These are phyloP conservation scores for Daldinia concentrica DNA, from an alignment of 495 filamentous ascomycete species.

Conservation along the genomic window DNA sequence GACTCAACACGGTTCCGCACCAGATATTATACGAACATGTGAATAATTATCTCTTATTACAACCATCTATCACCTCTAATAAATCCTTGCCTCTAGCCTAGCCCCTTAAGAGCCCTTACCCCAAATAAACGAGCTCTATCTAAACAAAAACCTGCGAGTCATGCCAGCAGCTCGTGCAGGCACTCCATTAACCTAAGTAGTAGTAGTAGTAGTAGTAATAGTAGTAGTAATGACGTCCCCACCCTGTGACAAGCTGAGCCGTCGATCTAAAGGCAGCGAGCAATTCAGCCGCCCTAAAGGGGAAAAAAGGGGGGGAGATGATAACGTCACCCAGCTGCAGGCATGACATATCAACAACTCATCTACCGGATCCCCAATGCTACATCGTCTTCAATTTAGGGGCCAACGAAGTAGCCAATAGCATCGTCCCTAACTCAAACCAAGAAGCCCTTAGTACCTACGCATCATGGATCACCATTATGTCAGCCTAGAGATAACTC, in stretches of 20 bases:
- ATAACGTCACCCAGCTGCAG: conserved; percentile 5
- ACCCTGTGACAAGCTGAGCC: neutral
- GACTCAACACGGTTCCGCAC: neutral
- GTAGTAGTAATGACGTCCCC: neutral
- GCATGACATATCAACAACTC: neutral
- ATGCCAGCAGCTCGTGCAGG: neutral
- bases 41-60: conserved; percentile 5
- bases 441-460: neutral
- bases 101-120: neutral
- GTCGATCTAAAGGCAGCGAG: neutral
- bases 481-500: neutral
- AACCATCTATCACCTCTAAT: neutral
- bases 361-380: neutral
- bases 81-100: neutral
- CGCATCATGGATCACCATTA: neutral
- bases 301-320: neutral
- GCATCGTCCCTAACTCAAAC: neutral
- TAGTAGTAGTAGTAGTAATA: no score
- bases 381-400: neutral
- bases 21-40: neutral
- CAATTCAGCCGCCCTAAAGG: neutral
- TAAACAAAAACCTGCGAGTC: neutral
- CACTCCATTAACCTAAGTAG: neutral
- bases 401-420: neutral
- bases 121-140: neutral